Percentiles rank a stretch among this genome's conserved stretches.
Evolutionary conservation across 805 yeast species (phyloP).

Genomic region (Candida methanosorbosa): DNA sequence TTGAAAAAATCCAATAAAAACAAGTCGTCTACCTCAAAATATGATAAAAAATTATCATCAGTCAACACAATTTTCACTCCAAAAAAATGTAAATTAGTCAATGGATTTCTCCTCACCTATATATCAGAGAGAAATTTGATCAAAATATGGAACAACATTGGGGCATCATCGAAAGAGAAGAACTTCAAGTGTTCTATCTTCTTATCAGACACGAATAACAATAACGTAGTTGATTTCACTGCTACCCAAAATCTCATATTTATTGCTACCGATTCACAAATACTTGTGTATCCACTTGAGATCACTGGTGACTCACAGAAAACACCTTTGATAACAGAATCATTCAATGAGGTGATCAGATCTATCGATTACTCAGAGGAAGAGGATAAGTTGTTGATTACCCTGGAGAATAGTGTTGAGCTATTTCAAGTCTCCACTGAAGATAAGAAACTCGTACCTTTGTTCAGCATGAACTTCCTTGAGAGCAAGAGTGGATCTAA

Average conservation of each 20-base stretch:
- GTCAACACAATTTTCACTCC: constrained; percentile 12
- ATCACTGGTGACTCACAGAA: background rate
- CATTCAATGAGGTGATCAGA: background rate
- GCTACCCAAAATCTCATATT: constrained; percentile 8
- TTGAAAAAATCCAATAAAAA: background rate
- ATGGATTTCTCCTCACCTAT: constrained; percentile 8
- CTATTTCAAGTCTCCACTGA: background rate
- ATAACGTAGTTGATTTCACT: constrained; percentile 8
- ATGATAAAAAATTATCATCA: constrained; percentile 3
- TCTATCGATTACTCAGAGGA: background rate
- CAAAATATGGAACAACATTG: constrained; percentile 12
- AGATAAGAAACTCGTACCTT: background rate
- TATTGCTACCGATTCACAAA: constrained; percentile 6
- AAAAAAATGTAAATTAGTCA: constrained; percentile 6
- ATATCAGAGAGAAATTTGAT: constrained; percentile 11
- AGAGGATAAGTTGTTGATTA: background rate
- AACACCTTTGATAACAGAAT: background rate
- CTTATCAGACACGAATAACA: constrained; percentile 1
- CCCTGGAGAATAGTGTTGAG: background rate
- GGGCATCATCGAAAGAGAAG: constrained; percentile 3
- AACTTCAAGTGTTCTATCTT: constrained; percentile 3
- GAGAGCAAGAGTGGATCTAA: no score
- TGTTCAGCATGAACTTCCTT: background rate
- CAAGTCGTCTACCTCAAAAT: no score
- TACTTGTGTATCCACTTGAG: constrained; percentile 1